Percentiles rank a stretch among this genome's conserved stretches.
Conservation (phyloP, 164 flowering plant genomes). For the Berberis vulgaris region DNA sequence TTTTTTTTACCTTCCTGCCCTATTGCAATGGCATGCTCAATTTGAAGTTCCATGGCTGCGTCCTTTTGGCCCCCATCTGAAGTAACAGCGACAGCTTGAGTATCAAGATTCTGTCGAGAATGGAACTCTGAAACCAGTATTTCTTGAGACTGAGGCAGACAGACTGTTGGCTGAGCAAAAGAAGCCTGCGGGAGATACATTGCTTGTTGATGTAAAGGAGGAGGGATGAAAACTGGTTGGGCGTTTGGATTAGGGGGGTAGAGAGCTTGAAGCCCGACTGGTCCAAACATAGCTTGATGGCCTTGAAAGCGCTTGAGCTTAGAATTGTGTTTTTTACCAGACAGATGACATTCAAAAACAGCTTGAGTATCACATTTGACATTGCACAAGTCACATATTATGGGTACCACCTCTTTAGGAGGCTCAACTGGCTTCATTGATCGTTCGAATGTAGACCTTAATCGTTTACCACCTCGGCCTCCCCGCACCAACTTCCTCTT, state of each 20-base stretch:
- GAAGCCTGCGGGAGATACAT: constrained; percentile 7
- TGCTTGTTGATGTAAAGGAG: constrained; percentile 6
- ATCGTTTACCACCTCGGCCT: constrained; percentile 29
- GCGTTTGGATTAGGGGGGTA: constrained; percentile 26
- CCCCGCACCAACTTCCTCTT: constrained; percentile 31
- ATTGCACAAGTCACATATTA: constrained; percentile 45
- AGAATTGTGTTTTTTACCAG: constrained; percentile 46
- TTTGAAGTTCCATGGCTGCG: constrained; percentile 1
- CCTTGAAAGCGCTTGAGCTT: constrained; percentile 37
- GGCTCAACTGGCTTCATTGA: constrained; percentile 21
- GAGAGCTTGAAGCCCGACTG: constrained; percentile 26
- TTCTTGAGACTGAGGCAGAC: constrained; percentile 6
- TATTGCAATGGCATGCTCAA: background rate
- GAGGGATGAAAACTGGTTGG: constrained; percentile 9
- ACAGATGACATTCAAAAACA: constrained; percentile 41
- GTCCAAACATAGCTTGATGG: constrained; percentile 30
- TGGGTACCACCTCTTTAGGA: constrained; percentile 31
- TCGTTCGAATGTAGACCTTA: constrained; percentile 14
- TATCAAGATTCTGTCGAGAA: background rate
- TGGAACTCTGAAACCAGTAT: constrained; percentile 2
- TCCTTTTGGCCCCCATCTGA: constrained; percentile 1
- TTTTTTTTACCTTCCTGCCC: constrained; percentile 4
- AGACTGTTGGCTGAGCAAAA: background rate
- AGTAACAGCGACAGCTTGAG: constrained; percentile 1
- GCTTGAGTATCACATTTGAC: constrained; percentile 44